phyloP scores from a whole-genome alignment of 768 basidiomycete species.

The Lactarius deliciosus region DNA sequence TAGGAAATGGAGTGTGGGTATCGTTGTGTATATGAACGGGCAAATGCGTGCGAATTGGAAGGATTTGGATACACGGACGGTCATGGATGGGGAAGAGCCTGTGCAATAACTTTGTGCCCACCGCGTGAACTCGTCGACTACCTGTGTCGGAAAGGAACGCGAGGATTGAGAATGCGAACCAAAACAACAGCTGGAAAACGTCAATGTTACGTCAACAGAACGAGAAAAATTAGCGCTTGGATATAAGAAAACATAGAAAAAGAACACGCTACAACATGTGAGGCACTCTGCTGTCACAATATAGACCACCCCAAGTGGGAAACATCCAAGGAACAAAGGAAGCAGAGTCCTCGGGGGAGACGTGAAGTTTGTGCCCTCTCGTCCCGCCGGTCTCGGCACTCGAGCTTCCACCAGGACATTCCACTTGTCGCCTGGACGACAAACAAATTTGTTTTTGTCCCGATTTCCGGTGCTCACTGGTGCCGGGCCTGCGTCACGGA shows the following conservation, averaged over 20 bases:
- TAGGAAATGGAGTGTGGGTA: not conserved
- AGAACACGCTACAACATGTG: not conserved
- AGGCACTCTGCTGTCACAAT: not conserved
- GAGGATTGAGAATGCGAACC: not conserved
- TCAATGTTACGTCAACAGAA: not conserved
- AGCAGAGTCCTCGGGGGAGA: not conserved
- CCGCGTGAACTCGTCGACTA: not conserved
- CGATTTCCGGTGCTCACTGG: not conserved
- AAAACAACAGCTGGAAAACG: not conserved
- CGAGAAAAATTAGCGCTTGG: not conserved
- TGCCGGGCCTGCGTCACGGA: not conserved
- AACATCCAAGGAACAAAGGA: not conserved
- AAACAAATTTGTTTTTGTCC: not conserved
- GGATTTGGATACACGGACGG: not conserved
- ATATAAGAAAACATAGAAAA: not conserved
- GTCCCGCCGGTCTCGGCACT: not conserved
- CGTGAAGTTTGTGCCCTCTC: not conserved
- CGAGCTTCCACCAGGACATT: not conserved
- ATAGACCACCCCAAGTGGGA: not conserved
- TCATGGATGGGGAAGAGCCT: not conserved
- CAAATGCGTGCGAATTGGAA: not conserved
- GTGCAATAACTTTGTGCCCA: not conserved
- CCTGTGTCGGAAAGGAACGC: not conserved
- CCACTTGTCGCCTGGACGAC: not conserved
- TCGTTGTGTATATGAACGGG: not conserved